A percentile compares a stretch with the other conserved stretches of the same genome.
These are phyloP conservation scores for Withania somnifera DNA, from an alignment of 305 asterid genomes.

Conservation along the genomic window DNA sequence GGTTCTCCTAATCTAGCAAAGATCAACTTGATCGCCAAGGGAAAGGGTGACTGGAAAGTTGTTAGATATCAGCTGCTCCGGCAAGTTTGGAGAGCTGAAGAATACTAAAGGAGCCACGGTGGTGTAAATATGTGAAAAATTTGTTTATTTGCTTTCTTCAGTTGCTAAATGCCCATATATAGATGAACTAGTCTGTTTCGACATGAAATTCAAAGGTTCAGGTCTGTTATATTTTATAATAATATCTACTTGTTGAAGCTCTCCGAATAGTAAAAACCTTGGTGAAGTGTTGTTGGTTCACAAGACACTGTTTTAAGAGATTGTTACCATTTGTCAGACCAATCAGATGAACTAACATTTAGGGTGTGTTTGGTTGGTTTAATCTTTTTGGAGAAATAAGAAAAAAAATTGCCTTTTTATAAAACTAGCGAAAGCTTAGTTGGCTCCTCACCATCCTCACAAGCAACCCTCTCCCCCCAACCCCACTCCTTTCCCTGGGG, in stretches of 20 bases:
- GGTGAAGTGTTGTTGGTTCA: neutral
- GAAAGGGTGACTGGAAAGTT: constrained; percentile 42
- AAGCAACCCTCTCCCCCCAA: no score
- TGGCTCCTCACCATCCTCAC: no score
- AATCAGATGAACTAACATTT: neutral
- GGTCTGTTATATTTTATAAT: neutral
- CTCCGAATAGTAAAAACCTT: neutral
- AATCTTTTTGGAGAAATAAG: no score
- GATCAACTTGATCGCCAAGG: constrained; percentile 40
- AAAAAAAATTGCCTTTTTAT: no score
- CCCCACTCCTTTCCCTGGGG: no score
- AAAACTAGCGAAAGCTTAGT: no score
- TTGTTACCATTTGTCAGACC: neutral
- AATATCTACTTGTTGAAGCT: neutral
- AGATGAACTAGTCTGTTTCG: neutral
- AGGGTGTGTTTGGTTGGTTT: no score
- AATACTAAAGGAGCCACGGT: constrained; percentile 14
- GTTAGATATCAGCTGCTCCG: constrained; percentile 55
- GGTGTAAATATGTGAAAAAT: constrained; percentile 1
- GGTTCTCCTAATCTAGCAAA: constrained; percentile 34
- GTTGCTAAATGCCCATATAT: neutral
- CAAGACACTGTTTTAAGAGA: neutral
- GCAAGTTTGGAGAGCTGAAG: constrained; percentile 53
- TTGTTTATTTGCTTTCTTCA: neutral
- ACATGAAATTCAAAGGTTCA: neutral